These are phyloP conservation scores for Yarrowia keelungensis DNA, from an alignment of 805 yeast genomes.

Conservation along the genomic window DNA sequence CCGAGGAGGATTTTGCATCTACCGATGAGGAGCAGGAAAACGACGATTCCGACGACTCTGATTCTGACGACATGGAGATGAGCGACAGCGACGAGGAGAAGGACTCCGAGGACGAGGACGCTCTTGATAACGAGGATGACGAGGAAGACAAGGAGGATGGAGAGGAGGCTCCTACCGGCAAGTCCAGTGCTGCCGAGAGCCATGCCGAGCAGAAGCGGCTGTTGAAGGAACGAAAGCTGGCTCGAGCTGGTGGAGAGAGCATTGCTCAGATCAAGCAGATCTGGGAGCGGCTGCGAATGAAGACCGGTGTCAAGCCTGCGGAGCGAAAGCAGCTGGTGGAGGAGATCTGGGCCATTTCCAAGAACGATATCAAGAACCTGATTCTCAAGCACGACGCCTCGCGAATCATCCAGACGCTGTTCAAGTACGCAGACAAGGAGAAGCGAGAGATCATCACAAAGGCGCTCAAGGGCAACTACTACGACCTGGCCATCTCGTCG, in stretches of 20 bases:
- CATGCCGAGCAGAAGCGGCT: constrained; percentile 84
- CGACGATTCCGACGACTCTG: constrained; percentile 39
- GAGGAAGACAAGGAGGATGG: constrained; percentile 48
- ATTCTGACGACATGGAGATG: constrained; percentile 33
- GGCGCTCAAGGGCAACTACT: constrained; percentile 76
- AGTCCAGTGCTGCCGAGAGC: constrained; percentile 62
- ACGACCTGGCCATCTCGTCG: constrained; percentile 85
- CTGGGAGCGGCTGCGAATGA: constrained; percentile 92
- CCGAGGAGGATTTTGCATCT: constrained; percentile 34
- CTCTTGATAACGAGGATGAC: constrained; percentile 43
- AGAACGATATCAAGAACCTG: constrained; percentile 78
- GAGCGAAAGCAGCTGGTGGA: constrained; percentile 77
- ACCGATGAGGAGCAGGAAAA: constrained; percentile 31
- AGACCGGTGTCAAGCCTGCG: constrained; percentile 77
- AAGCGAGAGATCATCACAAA: constrained; percentile 73
- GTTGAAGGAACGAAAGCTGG: constrained; percentile 81
- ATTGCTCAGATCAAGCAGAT: constrained; percentile 82
- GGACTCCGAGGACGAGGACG: constrained; percentile 43
- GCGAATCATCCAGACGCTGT: constrained; percentile 91
- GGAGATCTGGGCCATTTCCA: constrained; percentile 83
- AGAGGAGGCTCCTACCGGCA: constrained; percentile 48
- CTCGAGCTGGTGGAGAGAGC: constrained; percentile 85
- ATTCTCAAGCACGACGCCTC: constrained; percentile 97
- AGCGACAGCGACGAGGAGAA: constrained; percentile 39
- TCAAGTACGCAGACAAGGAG: constrained; percentile 81